Base-by-base conservation (phyloP, 768 basidiomycete species). In the Gymnopilus junonius region DNA sequence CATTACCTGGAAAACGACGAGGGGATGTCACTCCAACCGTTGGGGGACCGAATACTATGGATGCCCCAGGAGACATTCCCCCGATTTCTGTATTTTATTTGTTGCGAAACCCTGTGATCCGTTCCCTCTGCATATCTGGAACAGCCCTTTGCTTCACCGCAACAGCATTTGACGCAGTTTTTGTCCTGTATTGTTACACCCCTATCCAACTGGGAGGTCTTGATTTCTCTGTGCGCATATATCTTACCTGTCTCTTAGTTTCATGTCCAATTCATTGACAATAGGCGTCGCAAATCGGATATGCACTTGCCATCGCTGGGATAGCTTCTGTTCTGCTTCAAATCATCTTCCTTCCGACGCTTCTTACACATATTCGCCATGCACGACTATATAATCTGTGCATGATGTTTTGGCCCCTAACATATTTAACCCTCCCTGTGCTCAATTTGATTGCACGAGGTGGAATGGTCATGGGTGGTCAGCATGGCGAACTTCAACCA, bases 121-220 rank as follows among this genome's bases (percentile, higher is more conserved):
- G 77, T 32, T 79, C 82, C 8, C 71, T 87, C 17, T 77, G 82
- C 40, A 50, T 78, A 27, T 87, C 86, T 27, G 82, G 83, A 2
- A 80, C 77, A 61, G 79, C 79, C 2, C 73, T 88, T 21, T 78
- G 80, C 48, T 87, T 87, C 68, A 73, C 85, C 58, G 77, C 73
- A 5, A 84, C 83, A 0, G 80, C 81, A 0, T 90, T 88, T 63
- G 85, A 87, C 42, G 84, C 87, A 21, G 78, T 86, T 1, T 90
- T 89, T 65, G 84, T 88, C 10, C 76, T 90, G 31, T 88, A 85
- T 69, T 87, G 84, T 61, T 90, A 86, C 71, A 83, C 87, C 1
- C 77, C 86, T 23, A 71, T 89, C 54, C 63, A 75, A 32, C 68
- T 75, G 4, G 88, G 89, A 23, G 88, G 89, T 2, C 61, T 75